Conservation (phyloP, 176 grass and related monocot species). For the Melocanna baccifera region DNA sequence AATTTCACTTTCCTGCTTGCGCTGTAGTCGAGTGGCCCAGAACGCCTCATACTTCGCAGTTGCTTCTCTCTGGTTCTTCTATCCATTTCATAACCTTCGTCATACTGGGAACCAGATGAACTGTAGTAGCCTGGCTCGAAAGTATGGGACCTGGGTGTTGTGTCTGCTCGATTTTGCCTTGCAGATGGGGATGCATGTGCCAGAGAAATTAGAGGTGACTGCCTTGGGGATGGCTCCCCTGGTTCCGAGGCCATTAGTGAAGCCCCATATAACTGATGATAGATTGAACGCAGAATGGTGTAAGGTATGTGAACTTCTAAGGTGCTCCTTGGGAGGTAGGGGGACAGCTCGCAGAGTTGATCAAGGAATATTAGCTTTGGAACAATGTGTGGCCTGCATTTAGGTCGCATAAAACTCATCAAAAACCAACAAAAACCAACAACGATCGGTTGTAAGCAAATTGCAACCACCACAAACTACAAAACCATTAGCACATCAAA, state of each 20-base stretch:
- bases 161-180: slow-evolving; percentile 50
- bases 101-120: slow-evolving; percentile 51
- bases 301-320: slow-evolving; percentile 94
- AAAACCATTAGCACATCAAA: neutral
- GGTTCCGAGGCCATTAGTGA: slow-evolving; percentile 49
- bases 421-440: slow-evolving; percentile 9
- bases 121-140: slow-evolving; percentile 58
- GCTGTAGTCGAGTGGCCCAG: slow-evolving; percentile 71
- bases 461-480: slow-evolving; percentile 2
- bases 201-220: slow-evolving; percentile 87
- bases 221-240: slow-evolving; percentile 66
- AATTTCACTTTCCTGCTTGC: slow-evolving; percentile 75
- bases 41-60: slow-evolving; percentile 67
- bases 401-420: neutral
- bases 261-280: slow-evolving; percentile 70
- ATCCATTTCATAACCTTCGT: slow-evolving; percentile 59
- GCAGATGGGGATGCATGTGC: slow-evolving; percentile 62
- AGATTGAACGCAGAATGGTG: slow-evolving; percentile 85
- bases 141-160: slow-evolving; percentile 50
- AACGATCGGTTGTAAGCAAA: neutral
- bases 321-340: slow-evolving; percentile 90
- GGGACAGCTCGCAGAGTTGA: slow-evolving; percentile 80
- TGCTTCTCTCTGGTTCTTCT: slow-evolving; percentile 60
- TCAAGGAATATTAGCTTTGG: slow-evolving; percentile 93
- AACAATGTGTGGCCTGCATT: slow-evolving; percentile 64